Percentiles rank a stretch among this genome's conserved stretches.
Conservation (phyloP, 129 eudicot genomes). For the Silybum marianum region DNA sequence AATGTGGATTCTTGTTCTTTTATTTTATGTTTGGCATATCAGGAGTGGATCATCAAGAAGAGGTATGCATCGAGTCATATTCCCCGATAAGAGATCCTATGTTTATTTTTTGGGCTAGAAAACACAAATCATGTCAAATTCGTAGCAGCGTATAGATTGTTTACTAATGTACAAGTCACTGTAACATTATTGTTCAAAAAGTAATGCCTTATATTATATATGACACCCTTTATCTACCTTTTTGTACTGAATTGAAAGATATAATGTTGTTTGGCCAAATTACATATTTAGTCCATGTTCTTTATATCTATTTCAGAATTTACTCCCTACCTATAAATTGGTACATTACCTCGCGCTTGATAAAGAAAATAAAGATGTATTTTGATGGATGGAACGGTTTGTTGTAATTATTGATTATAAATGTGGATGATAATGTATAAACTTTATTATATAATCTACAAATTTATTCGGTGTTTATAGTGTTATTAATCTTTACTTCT, state of each 20-base stretch:
- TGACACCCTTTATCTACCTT: neutral
- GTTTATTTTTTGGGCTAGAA: neutral
- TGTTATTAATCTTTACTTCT: too few relatives aligned
- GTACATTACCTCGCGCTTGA: too few relatives aligned
- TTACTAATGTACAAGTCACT: neutral
- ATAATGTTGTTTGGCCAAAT: neutral
- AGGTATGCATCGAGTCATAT: neutral
- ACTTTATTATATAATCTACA: too few relatives aligned
- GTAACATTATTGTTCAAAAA: neutral
- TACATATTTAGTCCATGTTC: neutral
- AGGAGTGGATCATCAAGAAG: neutral
- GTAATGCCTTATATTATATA: neutral
- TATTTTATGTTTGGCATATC: neutral
- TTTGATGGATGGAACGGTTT: too few relatives aligned
- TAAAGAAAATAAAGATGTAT: too few relatives aligned
- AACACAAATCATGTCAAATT: neutral
- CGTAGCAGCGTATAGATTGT: neutral
- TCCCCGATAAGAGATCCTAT: neutral
- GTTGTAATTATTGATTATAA: too few relatives aligned
- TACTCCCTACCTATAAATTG: neutral
- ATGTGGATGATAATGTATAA: too few relatives aligned
- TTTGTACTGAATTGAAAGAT: neutral
- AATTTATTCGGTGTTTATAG: too few relatives aligned
- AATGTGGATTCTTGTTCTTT: slow-evolving; percentile 11
- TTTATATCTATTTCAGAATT: neutral